phyloP scores from a whole-genome alignment of 768 basidiomycete species.

The Russula abietina region DNA sequence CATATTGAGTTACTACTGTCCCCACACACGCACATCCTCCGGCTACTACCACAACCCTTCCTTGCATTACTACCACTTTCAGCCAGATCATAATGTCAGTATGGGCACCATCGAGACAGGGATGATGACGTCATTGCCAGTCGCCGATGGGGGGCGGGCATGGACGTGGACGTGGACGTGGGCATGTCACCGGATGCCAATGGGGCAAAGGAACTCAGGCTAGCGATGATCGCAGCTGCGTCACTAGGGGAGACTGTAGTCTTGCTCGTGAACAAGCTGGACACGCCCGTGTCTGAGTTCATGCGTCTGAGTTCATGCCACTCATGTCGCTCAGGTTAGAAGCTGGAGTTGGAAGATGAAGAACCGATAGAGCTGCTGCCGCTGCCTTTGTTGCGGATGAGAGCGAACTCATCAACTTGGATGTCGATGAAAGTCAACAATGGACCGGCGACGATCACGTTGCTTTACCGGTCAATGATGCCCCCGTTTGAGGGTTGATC shows the following conservation, averaged over 20 bases:
- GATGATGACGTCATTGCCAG: conserved; percentile 35
- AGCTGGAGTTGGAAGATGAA: too few species aligned
- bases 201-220: conserved; percentile 21
- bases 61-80: background rate
- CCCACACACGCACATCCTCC: background rate
- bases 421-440: conserved; percentile 61
- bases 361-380: background rate
- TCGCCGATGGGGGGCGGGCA: background rate
- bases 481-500: conserved; percentile 57
- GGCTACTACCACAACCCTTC: background rate
- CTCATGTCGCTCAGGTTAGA: too few species aligned
- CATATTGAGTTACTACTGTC: background rate
- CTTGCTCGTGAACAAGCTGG: background rate
- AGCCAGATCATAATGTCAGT: background rate
- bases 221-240: conserved; percentile 28
- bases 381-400: conserved; percentile 34
- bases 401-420: conserved; percentile 42
- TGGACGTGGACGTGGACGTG: too few species aligned
- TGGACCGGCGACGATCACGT: conserved; percentile 65
- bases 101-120: conserved; percentile 35
- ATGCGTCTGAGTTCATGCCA: too few species aligned
- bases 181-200: too few species aligned
- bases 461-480: conserved; percentile 48
- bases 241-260: conserved; percentile 25
- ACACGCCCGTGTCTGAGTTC: background rate